A percentile compares a stretch with the other conserved stretches of the same genome.
Evolutionary conservation across 306 rosid species (phyloP).

Genomic region (Prunus mira): DNA sequence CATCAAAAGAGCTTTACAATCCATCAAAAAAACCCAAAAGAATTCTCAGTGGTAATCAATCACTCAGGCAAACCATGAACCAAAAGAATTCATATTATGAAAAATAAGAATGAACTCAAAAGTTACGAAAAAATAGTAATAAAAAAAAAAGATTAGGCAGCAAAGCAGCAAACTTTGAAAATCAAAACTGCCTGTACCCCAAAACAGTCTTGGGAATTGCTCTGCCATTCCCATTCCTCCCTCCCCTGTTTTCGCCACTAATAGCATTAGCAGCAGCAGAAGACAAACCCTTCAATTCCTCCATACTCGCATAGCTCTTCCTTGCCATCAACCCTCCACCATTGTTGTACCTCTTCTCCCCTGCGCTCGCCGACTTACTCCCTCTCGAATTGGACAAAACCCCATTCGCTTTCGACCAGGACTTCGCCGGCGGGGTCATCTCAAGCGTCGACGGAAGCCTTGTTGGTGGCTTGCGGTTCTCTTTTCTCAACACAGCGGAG

Average conservation of each 20-base stretch:
- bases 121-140: neutral
- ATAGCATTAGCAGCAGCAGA: slow-evolving; percentile 57
- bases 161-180: slow-evolving; percentile 24
- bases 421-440: slow-evolving; percentile 70
- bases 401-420: slow-evolving; percentile 35
- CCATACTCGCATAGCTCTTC: slow-evolving; percentile 74
- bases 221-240: slow-evolving; percentile 34
- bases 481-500: slow-evolving; percentile 64
- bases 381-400: slow-evolving; percentile 61
- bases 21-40: neutral
- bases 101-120: neutral
- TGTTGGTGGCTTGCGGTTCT: slow-evolving; percentile 58
- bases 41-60: neutral
- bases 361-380: slow-evolving; percentile 68
- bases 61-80: neutral
- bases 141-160: neutral
- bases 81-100: neutral
- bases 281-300: slow-evolving; percentile 66
- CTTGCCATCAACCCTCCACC: slow-evolving; percentile 49
- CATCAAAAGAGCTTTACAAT: slow-evolving; percentile 2
- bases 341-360: slow-evolving; percentile 50
- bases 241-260: slow-evolving; percentile 59
- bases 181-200: slow-evolving; percentile 51
- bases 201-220: slow-evolving; percentile 37
- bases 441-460: slow-evolving; percentile 43